Base-by-base conservation (phyloP, 306 rosid genomes). In the Quercus dentata region DNA sequence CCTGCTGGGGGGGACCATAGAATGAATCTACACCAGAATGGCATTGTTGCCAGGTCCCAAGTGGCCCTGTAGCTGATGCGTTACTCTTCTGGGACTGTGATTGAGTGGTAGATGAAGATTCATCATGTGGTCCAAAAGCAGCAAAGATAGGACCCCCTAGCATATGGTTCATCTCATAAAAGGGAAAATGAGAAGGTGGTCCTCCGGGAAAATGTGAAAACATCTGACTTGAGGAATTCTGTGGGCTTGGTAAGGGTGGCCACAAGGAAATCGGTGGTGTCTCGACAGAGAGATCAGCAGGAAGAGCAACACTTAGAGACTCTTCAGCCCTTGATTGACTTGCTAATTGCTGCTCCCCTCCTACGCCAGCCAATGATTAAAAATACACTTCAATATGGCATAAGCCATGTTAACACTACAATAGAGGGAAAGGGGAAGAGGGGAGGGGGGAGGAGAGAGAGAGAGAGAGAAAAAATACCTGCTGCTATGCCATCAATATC, bases 1-100 rank as follows among this genome's bases (percentile, higher is more conserved):
- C 97, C 97, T 11, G 99, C 90, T 23, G 96, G 95, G 82, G n/a
- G n/a, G 97, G 97, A 59, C 99, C 97, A 75, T 91, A 95, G 82
- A 92, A 92, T 63, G 99, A 95, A 75, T 95, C 99, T 18, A 95
- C 88, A 28, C 94, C 95, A 72, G 98, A 88, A 85, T 94, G 97
- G 81, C 97, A 90, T 76, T 95, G 97, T 83, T 90, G 97, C 97
- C 98, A 94, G 71, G 85, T 81, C 68, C 94, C 96, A 75, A 90
- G 75, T 19, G 97, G 89, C 31, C 94, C 88, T 35, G 97, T 81
- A 75, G 89, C 79, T 25, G 95, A 76, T 54, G 89, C 52, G 59
- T 82, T 79, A 82, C 85, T 85, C 81, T 90, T 92, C 68, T 87
- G 99, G 71, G 97, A 71, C 81, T 85, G 94, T 46, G 94, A 73